Conservation (phyloP, 2,329 filamentous ascomycete species). For the Diaporthe eres region DNA sequence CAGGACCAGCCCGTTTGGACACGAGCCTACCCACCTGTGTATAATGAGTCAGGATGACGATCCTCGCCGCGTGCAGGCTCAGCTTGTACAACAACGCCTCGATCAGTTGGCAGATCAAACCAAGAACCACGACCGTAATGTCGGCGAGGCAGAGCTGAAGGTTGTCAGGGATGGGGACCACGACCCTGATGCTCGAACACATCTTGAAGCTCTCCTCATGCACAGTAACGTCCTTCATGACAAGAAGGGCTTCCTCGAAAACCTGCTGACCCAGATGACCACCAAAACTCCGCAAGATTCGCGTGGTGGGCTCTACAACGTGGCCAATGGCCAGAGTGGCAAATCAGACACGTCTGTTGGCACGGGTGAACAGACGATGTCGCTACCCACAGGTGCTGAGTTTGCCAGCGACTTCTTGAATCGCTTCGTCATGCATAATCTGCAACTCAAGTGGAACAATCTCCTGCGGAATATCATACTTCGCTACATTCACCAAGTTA, state of each 20-base stretch:
- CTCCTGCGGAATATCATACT: slow-evolving; percentile 94
- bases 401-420: slow-evolving; percentile 98
- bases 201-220: slow-evolving; percentile 72
- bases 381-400: slow-evolving; percentile 80
- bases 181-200: slow-evolving; percentile 65
- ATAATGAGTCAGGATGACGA: slow-evolving; percentile 94
- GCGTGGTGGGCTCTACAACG: slow-evolving; percentile 1
- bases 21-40: slow-evolving; percentile 94
- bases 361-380: slow-evolving; percentile 72
- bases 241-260: slow-evolving; percentile 71
- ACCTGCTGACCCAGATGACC: slow-evolving; percentile 67
- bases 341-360: slow-evolving; percentile 59
- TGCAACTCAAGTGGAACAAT: slow-evolving; percentile 99
- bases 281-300: slow-evolving; percentile 51
- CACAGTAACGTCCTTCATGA: slow-evolving; percentile 70
- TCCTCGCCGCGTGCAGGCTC: slow-evolving; percentile 87
- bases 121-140: slow-evolving; percentile 77
- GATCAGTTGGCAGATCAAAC: slow-evolving; percentile 85
- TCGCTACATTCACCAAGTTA: slow-evolving; percentile 97
- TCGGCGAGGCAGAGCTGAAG: slow-evolving; percentile 83
- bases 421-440: slow-evolving; percentile 97
- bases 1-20: slow-evolving; percentile 89
- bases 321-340: slow-evolving; percentile 40
- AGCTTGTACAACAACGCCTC: slow-evolving; percentile 86
- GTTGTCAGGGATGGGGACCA: slow-evolving; percentile 65